Percentiles rank a stretch among this genome's conserved stretches.
Evolutionary conservation across 495 filamentous ascomycete species (phyloP).

Genomic region (Umbilicaria muhlenbergii): DNA sequence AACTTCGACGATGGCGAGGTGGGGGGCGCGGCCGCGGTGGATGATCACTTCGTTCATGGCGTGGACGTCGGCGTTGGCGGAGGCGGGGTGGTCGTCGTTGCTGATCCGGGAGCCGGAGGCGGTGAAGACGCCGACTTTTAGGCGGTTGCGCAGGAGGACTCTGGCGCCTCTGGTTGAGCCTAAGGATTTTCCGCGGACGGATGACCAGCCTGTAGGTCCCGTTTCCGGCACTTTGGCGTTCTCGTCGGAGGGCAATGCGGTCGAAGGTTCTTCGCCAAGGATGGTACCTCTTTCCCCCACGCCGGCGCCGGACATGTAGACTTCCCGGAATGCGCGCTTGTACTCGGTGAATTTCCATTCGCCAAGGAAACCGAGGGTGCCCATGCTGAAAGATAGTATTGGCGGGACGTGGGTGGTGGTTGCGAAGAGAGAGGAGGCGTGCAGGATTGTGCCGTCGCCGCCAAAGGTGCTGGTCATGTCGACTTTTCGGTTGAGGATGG

Average conservation of each 20-base stretch:
- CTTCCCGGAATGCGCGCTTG: conserved; percentile 78
- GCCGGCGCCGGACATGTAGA: conserved; percentile 77
- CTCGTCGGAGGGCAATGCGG: conserved; percentile 7
- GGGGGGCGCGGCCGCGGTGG: conserved; percentile 76
- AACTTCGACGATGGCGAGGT: conserved; percentile 80
- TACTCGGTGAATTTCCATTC: conserved; percentile 93
- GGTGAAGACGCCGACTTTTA: conserved; percentile 71
- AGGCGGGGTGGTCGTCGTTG: conserved; percentile 18
- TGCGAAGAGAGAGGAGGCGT: conserved; percentile 79
- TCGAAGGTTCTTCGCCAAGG: conserved; percentile 11
- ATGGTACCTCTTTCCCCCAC: conserved; percentile 30
- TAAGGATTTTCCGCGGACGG: conserved; percentile 66
- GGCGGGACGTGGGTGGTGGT: conserved; percentile 71
- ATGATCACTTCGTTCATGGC: conserved; percentile 93
- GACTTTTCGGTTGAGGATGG: conserved; percentile 46
- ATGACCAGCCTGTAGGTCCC: conserved; percentile 46
- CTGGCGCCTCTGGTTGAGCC: conserved; percentile 56
- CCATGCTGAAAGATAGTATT: conserved; percentile 93
- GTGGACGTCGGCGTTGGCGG: conserved; percentile 33
- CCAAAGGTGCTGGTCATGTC: conserved; percentile 82
- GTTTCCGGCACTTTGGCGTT: conserved; percentile 6
- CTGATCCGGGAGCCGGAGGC: conserved; percentile 29
- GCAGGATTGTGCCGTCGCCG: conserved; percentile 90
- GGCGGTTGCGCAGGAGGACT: conserved; percentile 69
- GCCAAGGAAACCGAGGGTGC: conserved; percentile 82